Evolutionary conservation across 83 land plant genomes (phyloP).

Genomic region (Picea engelmannii): DNA sequence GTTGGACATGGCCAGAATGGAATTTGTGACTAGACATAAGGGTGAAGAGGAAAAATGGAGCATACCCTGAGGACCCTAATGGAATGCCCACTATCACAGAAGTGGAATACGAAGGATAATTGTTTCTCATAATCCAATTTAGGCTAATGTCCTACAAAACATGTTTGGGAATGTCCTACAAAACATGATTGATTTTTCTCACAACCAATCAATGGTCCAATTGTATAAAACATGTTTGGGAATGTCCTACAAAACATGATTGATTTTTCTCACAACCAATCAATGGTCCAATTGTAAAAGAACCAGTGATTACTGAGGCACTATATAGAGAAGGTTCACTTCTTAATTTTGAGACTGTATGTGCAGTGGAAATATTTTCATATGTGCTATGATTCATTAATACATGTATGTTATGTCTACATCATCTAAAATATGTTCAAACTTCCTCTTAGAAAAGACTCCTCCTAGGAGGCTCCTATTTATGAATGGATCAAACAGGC

Average conservation of each 20-base stretch:
- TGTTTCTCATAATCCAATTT: too few species aligned
- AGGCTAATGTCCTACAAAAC: too few species aligned
- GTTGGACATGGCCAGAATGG: too few species aligned
- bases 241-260: not conserved
- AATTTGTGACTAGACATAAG: too few species aligned
- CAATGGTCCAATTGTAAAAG: conserved; percentile 11
- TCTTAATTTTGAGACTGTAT: not conserved
- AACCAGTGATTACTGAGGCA: not conserved
- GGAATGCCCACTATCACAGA: too few species aligned
- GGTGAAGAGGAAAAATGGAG: too few species aligned
- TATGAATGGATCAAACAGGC: not conserved
- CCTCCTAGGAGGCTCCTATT: conserved; percentile 13
- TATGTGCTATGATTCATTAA: not conserved
- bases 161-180: conserved; percentile 6
- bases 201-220: conserved; percentile 11
- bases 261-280: conserved; percentile 10
- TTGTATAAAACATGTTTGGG: too few species aligned
- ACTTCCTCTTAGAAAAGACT: conserved; percentile 14
- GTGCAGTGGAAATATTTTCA: not conserved
- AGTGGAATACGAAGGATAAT: too few species aligned
- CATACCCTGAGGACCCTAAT: too few species aligned
- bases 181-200: conserved; percentile 6
- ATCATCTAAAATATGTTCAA: conserved; percentile 37
- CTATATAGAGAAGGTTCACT: not conserved
- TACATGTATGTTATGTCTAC: conserved; percentile 16